A percentile compares a stretch with the other conserved stretches of the same genome.
phyloP scores from a whole-genome alignment of 345 rosid genomes.

The Laguncularia racemosa region DNA sequence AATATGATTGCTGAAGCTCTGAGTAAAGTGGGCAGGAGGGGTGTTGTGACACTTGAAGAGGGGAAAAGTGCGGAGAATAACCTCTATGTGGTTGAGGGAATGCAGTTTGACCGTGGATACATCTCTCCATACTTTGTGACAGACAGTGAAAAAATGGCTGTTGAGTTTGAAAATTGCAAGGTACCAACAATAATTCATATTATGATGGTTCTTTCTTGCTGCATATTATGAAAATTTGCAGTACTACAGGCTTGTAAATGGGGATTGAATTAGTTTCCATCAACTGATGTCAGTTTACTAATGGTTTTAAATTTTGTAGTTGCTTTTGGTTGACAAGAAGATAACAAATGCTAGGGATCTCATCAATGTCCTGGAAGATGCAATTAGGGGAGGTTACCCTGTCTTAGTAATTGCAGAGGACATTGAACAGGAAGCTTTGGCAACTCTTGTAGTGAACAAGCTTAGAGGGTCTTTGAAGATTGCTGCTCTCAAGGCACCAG shows the following conservation, averaged over 20 bases:
- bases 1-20: constrained; percentile 98
- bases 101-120: constrained; percentile 99
- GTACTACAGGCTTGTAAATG: no score
- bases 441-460: constrained; percentile 93
- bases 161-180: constrained; percentile 96
- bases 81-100: constrained; percentile 97
- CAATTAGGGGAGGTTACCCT: constrained; percentile 75
- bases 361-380: constrained; percentile 75
- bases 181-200: constrained; percentile 17
- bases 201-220: background rate
- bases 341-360: constrained; percentile 97
- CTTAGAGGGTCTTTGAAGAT: constrained; percentile 88
- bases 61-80: constrained; percentile 95
- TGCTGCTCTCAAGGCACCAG: constrained; percentile 97
- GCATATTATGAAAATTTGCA: background rate
- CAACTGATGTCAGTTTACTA: background rate
- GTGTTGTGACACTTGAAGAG: constrained; percentile 96
- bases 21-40: constrained; percentile 95
- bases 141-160: constrained; percentile 95
- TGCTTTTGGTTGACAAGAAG: constrained; percentile 96
- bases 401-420: constrained; percentile 82
- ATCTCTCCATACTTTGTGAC: constrained; percentile 98
- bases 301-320: constrained; percentile 36
- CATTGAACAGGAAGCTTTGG: constrained; percentile 95
- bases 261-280: no score